Conservation (phyloP, 306 rosid genomes). For the Prunus persica region Prunus_persica_NCBIv2 NC_034010.1:15330001-15330500, state of each 20-base stretch:
- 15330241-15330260: too few species aligned
- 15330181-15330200: neutral
- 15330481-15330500: neutral
- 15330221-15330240: neutral
- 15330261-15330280: too few species aligned
- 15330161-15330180: neutral
- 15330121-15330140: neutral
- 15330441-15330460: neutral
- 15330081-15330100: neutral
- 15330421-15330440: neutral
- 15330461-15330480: neutral
- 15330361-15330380: neutral
- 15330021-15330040: conserved; percentile 14
- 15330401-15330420: neutral
- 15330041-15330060: conserved; percentile 2
- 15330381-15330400: neutral
- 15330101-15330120: neutral
- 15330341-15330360: neutral
- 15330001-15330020: conserved; percentile 40
- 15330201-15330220: neutral
- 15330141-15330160: neutral
- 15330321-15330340: neutral
- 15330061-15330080: neutral
- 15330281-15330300: too few species aligned
- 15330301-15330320: too few species aligned